These are phyloP conservation scores for Ophioceras dolichostomum DNA, from an alignment of 2,329 filamentous ascomycete genomes.

Conservation along the genomic window DNA sequence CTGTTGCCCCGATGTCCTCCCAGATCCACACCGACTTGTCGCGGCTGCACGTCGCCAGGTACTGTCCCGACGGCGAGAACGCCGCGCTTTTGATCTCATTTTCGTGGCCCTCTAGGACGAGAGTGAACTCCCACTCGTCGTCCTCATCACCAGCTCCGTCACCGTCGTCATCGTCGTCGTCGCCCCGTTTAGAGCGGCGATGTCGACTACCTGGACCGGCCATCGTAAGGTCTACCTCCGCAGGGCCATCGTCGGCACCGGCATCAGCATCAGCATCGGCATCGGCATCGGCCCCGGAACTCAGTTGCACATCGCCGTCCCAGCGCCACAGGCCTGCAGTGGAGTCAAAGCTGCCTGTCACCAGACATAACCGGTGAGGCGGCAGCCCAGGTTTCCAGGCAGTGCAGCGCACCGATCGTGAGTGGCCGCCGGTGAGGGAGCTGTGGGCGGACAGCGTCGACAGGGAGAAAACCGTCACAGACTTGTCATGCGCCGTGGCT, in stretches of 20 bases:
- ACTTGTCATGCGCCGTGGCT: conserved; percentile 79
- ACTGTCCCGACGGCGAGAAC: conserved; percentile 62
- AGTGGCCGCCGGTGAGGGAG: conserved; percentile 75
- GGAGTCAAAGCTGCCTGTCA: conserved; percentile 88
- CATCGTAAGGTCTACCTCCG: conserved; percentile 4
- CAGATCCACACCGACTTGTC: conserved; percentile 98
- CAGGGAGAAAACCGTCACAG: conserved; percentile 81
- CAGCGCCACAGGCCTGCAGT: conserved; percentile 77
- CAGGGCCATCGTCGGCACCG: conserved; percentile 9
- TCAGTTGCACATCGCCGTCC: conserved; percentile 39
- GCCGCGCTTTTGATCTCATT: conserved; percentile 77
- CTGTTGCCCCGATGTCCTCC: conserved; percentile 68
- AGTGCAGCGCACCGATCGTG: conserved; percentile 72
- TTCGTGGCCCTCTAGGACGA: conserved; percentile 90
- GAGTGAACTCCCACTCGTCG: conserved; percentile 78
- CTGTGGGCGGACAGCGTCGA: conserved; percentile 68
- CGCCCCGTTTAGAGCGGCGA: conserved; percentile 6
- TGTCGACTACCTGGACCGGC: too few relatives aligned
- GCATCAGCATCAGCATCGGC: conserved; percentile 7
- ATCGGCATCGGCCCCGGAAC: conserved; percentile 9
- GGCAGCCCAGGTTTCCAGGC: conserved; percentile 73
- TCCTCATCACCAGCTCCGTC: conserved; percentile 38
- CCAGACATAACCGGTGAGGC: conserved; percentile 58
- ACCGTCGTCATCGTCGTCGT: conserved; percentile 13
- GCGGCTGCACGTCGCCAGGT: conserved; percentile 79